Conservation (phyloP, 1,284 basidiomycete species). For the Coriolopsis trogii region DNA sequence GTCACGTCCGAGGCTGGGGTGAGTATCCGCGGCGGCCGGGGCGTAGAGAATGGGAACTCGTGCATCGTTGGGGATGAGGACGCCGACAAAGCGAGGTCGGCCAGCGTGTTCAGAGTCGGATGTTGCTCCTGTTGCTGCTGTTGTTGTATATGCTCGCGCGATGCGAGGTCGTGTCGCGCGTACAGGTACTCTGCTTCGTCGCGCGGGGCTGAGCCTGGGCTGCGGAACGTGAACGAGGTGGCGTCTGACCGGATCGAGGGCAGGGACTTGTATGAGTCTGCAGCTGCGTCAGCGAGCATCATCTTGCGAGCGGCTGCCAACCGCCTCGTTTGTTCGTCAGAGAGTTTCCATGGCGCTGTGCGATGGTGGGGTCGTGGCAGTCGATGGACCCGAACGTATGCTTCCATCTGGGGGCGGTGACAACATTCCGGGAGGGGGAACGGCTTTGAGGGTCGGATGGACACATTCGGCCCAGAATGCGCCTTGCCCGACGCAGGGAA, state of each 20-base stretch:
- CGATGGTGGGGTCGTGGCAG: neutral
- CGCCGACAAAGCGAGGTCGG: conserved; percentile 3
- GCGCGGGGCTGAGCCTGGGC: neutral
- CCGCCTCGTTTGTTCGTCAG: neutral
- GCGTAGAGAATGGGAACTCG: neutral
- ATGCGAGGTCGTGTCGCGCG: neutral
- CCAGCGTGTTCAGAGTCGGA: conserved; percentile 1
- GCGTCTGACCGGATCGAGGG: neutral
- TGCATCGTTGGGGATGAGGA: neutral
- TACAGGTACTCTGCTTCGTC: neutral
- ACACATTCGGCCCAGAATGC: neutral
- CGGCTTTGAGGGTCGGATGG: neutral
- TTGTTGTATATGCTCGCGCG: too few relatives aligned
- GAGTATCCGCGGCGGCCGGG: neutral
- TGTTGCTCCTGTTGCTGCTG: too few relatives aligned
- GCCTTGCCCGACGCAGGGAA: conserved; percentile 1
- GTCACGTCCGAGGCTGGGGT: conserved; percentile 8
- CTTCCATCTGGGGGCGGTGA: conserved; percentile 4
- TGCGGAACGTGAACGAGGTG: conserved; percentile 1
- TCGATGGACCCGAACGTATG: conserved; percentile 3
- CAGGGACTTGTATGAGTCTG: neutral
- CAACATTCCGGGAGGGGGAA: conserved; percentile 9
- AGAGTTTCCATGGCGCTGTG: neutral
- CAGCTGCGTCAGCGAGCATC: neutral
- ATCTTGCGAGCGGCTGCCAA: neutral